Evolutionary conservation across 208 protist species (phyloP), one percentile per base, ranked within the genome.

Genomic region (Wallacemonas sp.): DNA sequence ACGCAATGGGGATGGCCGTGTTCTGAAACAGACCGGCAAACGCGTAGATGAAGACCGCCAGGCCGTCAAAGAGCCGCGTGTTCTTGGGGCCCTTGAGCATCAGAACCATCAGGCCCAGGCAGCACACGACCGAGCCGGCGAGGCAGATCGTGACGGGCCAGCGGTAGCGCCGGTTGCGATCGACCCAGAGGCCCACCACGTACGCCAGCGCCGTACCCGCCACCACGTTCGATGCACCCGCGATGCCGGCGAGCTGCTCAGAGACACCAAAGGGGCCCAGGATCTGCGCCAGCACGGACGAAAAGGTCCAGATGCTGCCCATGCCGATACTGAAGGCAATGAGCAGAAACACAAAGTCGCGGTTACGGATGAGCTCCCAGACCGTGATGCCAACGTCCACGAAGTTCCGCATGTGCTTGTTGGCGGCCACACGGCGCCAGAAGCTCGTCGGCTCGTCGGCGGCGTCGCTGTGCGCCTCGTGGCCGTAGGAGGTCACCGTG

Each of bases 211-310:
- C 55, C 8, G 76, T 81, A 31, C 85, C 85, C 1, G 70, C 70
- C 25, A 84, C 61, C 12, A 91, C 67, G 54, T 88, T 88, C 31
- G 67, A 29, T 1, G 79, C 81, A 26, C 81, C 85, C 20, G 76
- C 74, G 33, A 80, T 72, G n/a, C 85, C 85, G 3, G 76, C 80
- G 20, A 85, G 42, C 57, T 80, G 48, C 8, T 70, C 74, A 2
- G 61, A 67, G 22, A 91, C 69, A 22, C 85, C 85, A 33, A 88
- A 85, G 10, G 85, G 85, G 55, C 82, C 74, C n/a, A 88, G 50
- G 2, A 91, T 81, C 39, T 91, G 85, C 39, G 81, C 72, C 42
- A 91, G 63, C 36, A 91, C 81, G 1, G 85, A 87, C n/a, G 82
- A 69, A 67, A 77, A 86, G 1, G 79, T 84, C 85, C 85, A 91